A percentile compares a stretch with the other conserved stretches of the same genome.
phyloP scores from a whole-genome alignment of 2,329 filamentous ascomycete genomes.

The Fusarium cicatricum region DNA sequence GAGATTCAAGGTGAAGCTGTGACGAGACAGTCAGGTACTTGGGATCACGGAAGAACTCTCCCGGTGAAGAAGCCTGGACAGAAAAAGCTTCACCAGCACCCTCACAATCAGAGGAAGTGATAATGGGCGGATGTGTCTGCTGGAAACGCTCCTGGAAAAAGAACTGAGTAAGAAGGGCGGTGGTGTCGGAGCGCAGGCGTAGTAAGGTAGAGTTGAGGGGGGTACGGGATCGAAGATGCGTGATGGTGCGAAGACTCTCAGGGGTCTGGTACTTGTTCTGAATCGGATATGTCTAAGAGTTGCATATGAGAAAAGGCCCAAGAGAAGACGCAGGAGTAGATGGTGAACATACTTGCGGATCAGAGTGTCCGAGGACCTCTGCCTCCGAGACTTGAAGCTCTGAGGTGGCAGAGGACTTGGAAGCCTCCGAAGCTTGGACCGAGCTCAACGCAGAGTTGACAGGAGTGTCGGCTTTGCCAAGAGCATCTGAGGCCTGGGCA shows the following conservation, averaged over 20 bases:
- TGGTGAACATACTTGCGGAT: slow-evolving; percentile 72
- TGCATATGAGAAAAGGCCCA: slow-evolving; percentile 6
- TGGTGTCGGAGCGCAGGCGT: slow-evolving; percentile 82
- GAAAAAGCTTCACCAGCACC: slow-evolving; percentile 94
- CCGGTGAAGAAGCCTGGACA: slow-evolving; percentile 58
- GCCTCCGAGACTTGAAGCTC: slow-evolving; percentile 63
- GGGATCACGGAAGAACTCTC: slow-evolving; percentile 79
- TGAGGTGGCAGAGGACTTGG: too few species aligned
- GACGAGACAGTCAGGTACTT: slow-evolving; percentile 97
- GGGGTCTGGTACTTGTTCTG: slow-evolving; percentile 96
- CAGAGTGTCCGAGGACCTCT: slow-evolving; percentile 76
- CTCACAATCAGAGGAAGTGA: slow-evolving; percentile 97
- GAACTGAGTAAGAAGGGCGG: slow-evolving; percentile 76
- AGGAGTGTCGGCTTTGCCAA: background rate
- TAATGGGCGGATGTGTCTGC: slow-evolving; percentile 90
- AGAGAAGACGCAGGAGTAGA: background rate
- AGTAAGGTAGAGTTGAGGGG: slow-evolving; percentile 83
- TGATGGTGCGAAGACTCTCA: slow-evolving; percentile 87
- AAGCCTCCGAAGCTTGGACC: too few species aligned
- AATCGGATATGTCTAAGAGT: slow-evolving; percentile 81
- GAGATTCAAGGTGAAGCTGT: slow-evolving; percentile 92
- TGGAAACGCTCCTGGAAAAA: slow-evolving; percentile 77
- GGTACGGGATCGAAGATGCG: slow-evolving; percentile 84
- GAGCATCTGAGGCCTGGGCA: slow-evolving; percentile 6
- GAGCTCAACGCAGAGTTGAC: background rate